phyloP scores from a whole-genome alignment of 768 basidiomycete genomes.

The Filobasidium floriforme region DNA sequence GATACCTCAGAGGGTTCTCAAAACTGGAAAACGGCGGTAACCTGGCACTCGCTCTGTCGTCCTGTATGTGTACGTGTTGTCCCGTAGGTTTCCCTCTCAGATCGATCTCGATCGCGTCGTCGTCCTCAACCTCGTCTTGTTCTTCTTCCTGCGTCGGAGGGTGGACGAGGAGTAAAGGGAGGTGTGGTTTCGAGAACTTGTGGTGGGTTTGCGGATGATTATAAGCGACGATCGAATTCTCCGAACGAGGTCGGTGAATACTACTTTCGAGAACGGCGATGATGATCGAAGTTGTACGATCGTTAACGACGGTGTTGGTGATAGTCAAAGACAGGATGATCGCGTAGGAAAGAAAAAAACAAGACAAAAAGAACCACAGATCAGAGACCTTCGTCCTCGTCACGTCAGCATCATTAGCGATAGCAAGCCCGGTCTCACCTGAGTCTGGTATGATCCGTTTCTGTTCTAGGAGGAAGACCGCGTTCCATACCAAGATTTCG shows the following conservation, averaged over 20 bases:
- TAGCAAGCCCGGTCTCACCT: too few species aligned
- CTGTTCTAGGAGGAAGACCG: too few species aligned
- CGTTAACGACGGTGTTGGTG: too few species aligned
- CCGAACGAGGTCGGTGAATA: neutral
- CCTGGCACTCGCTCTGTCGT: neutral
- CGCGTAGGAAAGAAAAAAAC: too few species aligned
- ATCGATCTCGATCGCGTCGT: neutral
- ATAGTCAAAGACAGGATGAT: too few species aligned
- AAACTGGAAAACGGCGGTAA: conserved; percentile 2
- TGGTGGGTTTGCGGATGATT: neutral
- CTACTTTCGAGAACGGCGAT: neutral
- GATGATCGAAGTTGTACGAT: neutral
- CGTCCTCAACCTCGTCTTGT: neutral
- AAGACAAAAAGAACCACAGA: too few species aligned
- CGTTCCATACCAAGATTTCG: too few species aligned
- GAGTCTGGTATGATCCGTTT: too few species aligned
- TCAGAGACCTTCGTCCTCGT: too few species aligned
- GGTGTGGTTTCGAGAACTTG: neutral
- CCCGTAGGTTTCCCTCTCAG: neutral
- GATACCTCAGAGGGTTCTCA: neutral
- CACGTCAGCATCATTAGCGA: too few species aligned
- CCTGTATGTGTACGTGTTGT: neutral
- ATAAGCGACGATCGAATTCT: neutral
- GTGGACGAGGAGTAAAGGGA: neutral
- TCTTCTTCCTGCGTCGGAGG: neutral